These are phyloP conservation scores for Alternaria sp. DNA, from an alignment of 2,329 filamentous ascomycete genomes.

Conservation along the genomic window DNA sequence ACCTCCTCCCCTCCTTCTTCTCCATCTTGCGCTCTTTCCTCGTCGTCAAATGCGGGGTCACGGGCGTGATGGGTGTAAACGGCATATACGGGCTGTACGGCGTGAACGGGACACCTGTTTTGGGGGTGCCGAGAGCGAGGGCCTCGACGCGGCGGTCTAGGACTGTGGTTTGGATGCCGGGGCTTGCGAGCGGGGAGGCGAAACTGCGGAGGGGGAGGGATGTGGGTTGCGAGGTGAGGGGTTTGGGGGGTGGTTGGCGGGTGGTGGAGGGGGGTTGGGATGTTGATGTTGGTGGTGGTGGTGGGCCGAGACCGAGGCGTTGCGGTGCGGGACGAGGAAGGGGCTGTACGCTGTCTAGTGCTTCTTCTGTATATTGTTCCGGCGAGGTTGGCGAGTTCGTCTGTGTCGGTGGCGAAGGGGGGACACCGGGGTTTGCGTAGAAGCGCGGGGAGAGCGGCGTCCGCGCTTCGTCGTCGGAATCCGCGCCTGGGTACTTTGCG, in stretches of 20 bases:
- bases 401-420: conserved; percentile 58
- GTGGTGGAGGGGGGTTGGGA: conserved; percentile 10
- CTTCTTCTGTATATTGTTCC: conserved; percentile 36
- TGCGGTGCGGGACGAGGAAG: conserved; percentile 45
- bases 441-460: conserved; percentile 63
- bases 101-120: conserved; percentile 66
- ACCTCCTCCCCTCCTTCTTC: conserved; percentile 61
- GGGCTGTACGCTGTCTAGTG: conserved; percentile 44
- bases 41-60: conserved; percentile 77
- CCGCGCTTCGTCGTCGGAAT: conserved; percentile 54
- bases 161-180: conserved; percentile 53
- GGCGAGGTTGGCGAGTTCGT: conserved; percentile 42
- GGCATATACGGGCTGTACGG: conserved; percentile 84
- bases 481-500: conserved; percentile 50
- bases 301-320: conserved; percentile 19
- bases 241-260: not conserved
- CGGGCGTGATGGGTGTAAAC: conserved; percentile 74
- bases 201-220: conserved; percentile 48
- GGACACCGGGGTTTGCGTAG: conserved; percentile 59
- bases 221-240: conserved; percentile 14
- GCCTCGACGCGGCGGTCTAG: conserved; percentile 47
- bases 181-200: conserved; percentile 32
- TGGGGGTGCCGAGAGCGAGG: conserved; percentile 54
- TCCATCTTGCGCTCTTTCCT: conserved; percentile 73
- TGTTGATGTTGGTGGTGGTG: not conserved